A percentile compares a stretch with the other conserved stretches of the same genome.
Evolutionary conservation across 345 rosid species (phyloP).

Genomic region (Populus davidiana): DNA sequence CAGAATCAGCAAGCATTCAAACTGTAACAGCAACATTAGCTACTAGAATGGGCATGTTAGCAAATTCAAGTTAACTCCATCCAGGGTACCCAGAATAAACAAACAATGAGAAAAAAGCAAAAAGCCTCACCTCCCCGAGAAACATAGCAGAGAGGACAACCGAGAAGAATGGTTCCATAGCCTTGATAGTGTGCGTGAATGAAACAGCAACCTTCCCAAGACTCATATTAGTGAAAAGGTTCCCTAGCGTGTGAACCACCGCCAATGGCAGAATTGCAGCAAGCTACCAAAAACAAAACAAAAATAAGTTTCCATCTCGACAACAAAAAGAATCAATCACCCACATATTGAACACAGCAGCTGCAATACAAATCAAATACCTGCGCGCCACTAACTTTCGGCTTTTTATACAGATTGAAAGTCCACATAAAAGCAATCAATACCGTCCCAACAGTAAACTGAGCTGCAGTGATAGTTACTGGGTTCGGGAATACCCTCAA

Average conservation of each 20-base stretch:
- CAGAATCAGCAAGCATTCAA: background rate
- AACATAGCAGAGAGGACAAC: constrained; percentile 93
- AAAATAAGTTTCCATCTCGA: background rate
- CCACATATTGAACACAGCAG: background rate
- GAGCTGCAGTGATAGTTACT: constrained; percentile 60
- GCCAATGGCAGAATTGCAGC: constrained; percentile 85
- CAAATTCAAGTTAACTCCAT: background rate
- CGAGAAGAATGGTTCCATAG: constrained; percentile 99
- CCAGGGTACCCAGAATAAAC: background rate
- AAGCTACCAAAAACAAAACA: constrained; percentile 43
- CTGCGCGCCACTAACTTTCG: constrained; percentile 55
- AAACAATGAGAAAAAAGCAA: background rate
- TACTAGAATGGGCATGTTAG: background rate
- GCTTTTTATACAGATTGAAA: constrained; percentile 71
- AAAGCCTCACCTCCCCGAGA: constrained; percentile 68
- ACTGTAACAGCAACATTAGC: background rate
- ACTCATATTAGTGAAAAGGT: constrained; percentile 95
- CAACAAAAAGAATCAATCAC: background rate
- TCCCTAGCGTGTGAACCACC: constrained; percentile 78
- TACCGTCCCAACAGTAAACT: constrained; percentile 80
- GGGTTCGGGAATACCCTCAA: constrained; percentile 77
- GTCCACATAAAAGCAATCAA: constrained; percentile 78
- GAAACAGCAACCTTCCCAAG: constrained; percentile 99
- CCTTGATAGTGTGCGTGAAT: constrained; percentile 97
- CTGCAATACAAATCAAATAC: constrained; percentile 4